phyloP scores from a whole-genome alignment of 192 early-diverging fungal species.

The Coemansia erecta region DNA sequence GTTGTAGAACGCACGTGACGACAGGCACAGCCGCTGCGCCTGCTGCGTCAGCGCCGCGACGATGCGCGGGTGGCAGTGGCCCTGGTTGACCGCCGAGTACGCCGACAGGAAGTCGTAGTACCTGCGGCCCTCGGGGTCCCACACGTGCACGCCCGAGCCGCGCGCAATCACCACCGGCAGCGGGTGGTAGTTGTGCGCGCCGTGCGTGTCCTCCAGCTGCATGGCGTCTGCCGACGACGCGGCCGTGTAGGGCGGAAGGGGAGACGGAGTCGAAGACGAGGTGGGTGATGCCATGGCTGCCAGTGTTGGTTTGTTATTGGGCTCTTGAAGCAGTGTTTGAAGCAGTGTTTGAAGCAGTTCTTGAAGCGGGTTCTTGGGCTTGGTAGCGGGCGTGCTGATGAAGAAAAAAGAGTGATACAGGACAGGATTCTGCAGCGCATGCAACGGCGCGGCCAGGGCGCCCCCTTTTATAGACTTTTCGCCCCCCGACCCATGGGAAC shows the following conservation, averaged over 20 bases:
- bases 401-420: no score
- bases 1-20: constrained; percentile 97
- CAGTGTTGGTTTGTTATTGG: background rate
- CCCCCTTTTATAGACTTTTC: constrained; percentile 12
- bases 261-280: constrained; percentile 11
- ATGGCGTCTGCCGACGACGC: constrained; percentile 52
- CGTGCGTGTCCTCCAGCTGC: constrained; percentile 77
- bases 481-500: constrained; percentile 8
- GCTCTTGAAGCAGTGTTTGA: no score
- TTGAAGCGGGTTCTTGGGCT: no score
- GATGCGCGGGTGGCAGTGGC: constrained; percentile 96
- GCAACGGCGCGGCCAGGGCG: background rate
- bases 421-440: no score
- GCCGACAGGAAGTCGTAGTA: constrained; percentile 82
- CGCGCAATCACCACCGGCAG: constrained; percentile 88
- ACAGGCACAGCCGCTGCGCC: constrained; percentile 78
- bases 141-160: constrained; percentile 87
- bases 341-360: no score
- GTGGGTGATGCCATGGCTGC: background rate
- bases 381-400: no score
- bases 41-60: constrained; percentile 87
- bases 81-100: constrained; percentile 80
- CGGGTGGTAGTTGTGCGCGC: constrained; percentile 99
- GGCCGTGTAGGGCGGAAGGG: constrained; percentile 13
- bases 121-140: constrained; percentile 84